Base-by-base conservation (phyloP, 352 stramenopile genomes). In the Phytophthora tubulina region DNA sequence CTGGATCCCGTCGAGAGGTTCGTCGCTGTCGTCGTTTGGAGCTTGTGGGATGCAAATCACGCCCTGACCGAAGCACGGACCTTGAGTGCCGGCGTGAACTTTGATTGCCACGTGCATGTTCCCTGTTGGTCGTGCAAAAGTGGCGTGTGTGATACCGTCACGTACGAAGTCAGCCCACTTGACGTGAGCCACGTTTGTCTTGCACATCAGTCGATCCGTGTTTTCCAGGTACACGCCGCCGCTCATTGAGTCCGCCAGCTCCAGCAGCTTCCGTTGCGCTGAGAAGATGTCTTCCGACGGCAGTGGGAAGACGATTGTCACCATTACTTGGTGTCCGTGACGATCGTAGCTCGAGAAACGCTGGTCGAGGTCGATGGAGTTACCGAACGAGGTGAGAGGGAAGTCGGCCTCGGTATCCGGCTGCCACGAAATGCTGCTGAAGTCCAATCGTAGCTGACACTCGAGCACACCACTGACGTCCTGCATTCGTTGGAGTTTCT, bases 221-320 rank as follows among this genome's bases (percentile, higher is more conserved):
- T 75, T 82, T 30, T 82, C 70, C 21, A 90, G 80, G 46, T 85
- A 88, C 30, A 92, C 72, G 32, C 86, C 86, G 10, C 84, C 82
- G 36, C 78, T 86, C 30, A 94, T 80, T 27, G 84, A 80, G 33
- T 92, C 85, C 1, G 88, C 88, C 33, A 95, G 81, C 62, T 94
- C 83, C n/a, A 92, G 77, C 10, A 96, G 76, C 46, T 87, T 89
- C n/a, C 87, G 85, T 63, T 96, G 89, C 44, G 90, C 86, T 3
- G 87, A 91, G 56, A 96, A 96, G 39, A 91, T 88, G 57, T 96
- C 89, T 69, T 96, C 89, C 0, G 84, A 92, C 39, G 89, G 89
- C 14, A 96, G 65, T 2, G 89, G 89, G 58, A 95, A 96, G 63
- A 94, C 80, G 31, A 92, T 74, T 6, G 82, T 92, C 39, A 94